Conservation (phyloP, 306 rosid species). For the Hylodesmum podocarpum region DNA sequence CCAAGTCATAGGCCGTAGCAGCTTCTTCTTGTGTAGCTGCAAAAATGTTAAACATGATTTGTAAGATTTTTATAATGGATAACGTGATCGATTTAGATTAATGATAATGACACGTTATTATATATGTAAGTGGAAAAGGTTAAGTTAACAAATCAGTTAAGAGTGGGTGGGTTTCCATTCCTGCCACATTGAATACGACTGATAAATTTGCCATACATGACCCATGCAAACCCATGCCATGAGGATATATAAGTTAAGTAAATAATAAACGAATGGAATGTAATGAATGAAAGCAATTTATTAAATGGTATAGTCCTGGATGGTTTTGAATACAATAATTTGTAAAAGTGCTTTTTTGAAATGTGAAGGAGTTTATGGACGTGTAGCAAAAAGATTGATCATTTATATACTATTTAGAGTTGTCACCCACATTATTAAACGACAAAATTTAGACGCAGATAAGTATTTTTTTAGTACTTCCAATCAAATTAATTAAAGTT, state of each 20-base stretch:
- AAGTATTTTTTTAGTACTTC: neutral
- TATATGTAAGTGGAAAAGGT: neutral
- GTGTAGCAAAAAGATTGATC: neutral
- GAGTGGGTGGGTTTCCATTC: constrained; percentile 10
- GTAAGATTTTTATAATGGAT: neutral
- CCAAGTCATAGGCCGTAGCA: constrained; percentile 90
- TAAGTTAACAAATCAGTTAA: constrained; percentile 28
- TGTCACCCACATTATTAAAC: neutral
- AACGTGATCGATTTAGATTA: neutral
- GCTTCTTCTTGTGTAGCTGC: constrained; percentile 98
- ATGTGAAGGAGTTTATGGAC: neutral
- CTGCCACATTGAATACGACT: constrained; percentile 11
- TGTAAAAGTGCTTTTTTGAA: neutral
- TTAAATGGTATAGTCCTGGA: neutral
- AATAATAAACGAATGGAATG: neutral
- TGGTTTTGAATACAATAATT: neutral
- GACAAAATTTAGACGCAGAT: neutral
- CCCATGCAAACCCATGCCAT: neutral
- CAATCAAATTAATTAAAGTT: neutral
- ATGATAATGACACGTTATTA: neutral
- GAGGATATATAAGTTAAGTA: neutral
- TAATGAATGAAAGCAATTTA: neutral
- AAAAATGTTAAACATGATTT: neutral
- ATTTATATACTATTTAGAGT: neutral
- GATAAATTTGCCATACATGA: neutral